phyloP scores from a whole-genome alignment of 1,139 yeast genomes.

The Yueomyces sp. region DNA sequence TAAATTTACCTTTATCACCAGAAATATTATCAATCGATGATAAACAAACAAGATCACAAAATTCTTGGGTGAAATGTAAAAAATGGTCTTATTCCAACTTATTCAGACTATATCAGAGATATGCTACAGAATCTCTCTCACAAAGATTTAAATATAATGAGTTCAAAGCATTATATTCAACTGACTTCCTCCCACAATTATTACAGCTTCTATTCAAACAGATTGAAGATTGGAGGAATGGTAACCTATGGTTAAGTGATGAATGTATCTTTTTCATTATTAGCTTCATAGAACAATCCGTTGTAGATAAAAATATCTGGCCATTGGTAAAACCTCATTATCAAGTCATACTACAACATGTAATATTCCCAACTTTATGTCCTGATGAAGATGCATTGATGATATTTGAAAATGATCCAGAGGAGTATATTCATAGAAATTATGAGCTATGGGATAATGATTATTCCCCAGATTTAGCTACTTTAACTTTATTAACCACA shows the following conservation, averaged over 20 bases:
- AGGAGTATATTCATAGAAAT: constrained; percentile 73
- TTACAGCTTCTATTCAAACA: constrained; percentile 50
- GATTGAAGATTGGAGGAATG: constrained; percentile 61
- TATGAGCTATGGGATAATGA: constrained; percentile 55
- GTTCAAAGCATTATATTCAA: constrained; percentile 36
- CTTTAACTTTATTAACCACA: constrained; percentile 48
- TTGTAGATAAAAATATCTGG: constrained; percentile 63
- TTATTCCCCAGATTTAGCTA: constrained; percentile 57
- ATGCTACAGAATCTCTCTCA: constrained; percentile 43
- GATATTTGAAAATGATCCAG: constrained; percentile 77
- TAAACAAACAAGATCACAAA: constrained; percentile 33
- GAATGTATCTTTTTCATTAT: constrained; percentile 57
- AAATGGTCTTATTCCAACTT: constrained; percentile 87
- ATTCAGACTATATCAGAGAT: constrained; percentile 60
- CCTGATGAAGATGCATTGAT: constrained; percentile 63
- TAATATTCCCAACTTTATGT: constrained; percentile 67
- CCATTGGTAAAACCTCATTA: constrained; percentile 56
- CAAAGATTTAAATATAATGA: constrained; percentile 39
- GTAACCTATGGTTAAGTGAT: constrained; percentile 55
- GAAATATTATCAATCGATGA: constrained; percentile 33
- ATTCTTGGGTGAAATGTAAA: constrained; percentile 65
- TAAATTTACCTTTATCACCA: constrained; percentile 47
- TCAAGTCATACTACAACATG: constrained; percentile 51
- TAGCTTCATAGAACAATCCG: constrained; percentile 58
- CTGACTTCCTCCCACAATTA: constrained; percentile 62